Conservation (phyloP, 495 filamentous ascomycete genomes). For the Penicillium antarcticum region DNA sequence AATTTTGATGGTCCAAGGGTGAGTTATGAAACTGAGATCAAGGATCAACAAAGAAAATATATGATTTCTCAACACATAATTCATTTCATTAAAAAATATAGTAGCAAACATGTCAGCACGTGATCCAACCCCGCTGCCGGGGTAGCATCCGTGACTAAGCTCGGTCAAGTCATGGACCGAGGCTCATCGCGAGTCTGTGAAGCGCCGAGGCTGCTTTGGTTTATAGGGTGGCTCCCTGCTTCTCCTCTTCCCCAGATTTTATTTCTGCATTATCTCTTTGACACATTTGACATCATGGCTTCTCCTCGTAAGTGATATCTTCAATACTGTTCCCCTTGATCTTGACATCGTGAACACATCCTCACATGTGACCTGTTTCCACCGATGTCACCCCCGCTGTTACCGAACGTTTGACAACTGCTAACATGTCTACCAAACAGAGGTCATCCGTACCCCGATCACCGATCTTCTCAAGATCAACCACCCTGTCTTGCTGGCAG, state of each 20-base stretch:
- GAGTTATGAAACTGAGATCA: too few species aligned
- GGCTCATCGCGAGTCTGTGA: conserved; percentile 13
- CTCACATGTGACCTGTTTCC: conserved; percentile 14
- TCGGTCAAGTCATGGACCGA: conserved; percentile 11
- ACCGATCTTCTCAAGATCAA: conserved; percentile 97
- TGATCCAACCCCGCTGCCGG: background rate
- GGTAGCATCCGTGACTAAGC: conserved; percentile 2
- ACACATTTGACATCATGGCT: conserved; percentile 57
- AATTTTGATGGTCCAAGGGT: too few species aligned
- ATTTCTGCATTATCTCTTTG: conserved; percentile 8
- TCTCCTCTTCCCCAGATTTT: conserved; percentile 18
- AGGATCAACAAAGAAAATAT: too few species aligned
- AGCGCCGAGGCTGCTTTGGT: conserved; percentile 11
- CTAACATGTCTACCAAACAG: conserved; percentile 38
- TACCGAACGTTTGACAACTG: background rate
- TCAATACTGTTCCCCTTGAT: background rate
- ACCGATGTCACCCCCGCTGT: background rate
- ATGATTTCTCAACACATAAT: too few species aligned
- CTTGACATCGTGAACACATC: background rate
- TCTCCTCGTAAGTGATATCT: conserved; percentile 66
- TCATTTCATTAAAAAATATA: too few species aligned
- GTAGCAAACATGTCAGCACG: too few species aligned
- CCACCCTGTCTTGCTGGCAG: conserved; percentile 90
- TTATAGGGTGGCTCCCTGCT: conserved; percentile 12
- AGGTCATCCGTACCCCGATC: conserved; percentile 80